Percentiles rank a stretch among this genome's conserved stretches.
Conservation (phyloP, 768 basidiomycete species). For the Lactarius sanguifluus region DNA sequence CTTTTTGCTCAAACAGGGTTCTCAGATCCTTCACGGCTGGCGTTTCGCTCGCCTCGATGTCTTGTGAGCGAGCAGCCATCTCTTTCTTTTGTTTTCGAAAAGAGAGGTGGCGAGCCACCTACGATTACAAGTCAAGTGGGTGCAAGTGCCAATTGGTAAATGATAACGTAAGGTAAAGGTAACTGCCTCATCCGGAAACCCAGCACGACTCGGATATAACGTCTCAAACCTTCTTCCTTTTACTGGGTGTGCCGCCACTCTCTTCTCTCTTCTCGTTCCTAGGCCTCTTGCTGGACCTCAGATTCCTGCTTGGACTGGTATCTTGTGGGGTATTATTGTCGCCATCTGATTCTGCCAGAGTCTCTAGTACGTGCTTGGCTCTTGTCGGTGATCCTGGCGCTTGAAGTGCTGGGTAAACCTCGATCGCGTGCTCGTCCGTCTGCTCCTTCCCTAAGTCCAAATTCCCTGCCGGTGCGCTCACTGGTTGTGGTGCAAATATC, state of each 20-base stretch:
- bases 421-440: neutral
- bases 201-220: neutral
- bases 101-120: neutral
- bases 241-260: conserved; percentile 2
- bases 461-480: neutral
- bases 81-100: neutral
- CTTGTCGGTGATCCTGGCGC: conserved; percentile 18
- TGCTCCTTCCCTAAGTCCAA: neutral
- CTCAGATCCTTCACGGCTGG: conserved; percentile 24
- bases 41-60: conserved; percentile 11
- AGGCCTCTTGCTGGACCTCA: conserved; percentile 19
- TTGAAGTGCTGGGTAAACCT: neutral
- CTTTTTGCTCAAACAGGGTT: conserved; percentile 22
- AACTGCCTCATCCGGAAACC: too few species aligned
- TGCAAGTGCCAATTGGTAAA: neutral
- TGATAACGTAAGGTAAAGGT: neutral
- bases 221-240: conserved; percentile 15
- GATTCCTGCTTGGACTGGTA: neutral
- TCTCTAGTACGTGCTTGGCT: conserved; percentile 1
- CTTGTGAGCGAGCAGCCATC: conserved; percentile 12
- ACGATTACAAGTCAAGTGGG: neutral
- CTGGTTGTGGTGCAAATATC: neutral
- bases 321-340: neutral
- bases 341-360: neutral
- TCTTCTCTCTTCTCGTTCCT: conserved; percentile 10